A percentile compares a stretch with the other conserved stretches of the same genome.
phyloP scores from a whole-genome alignment of 352 stramenopile genomes.

The Globisporangium takayamanum region DNA sequence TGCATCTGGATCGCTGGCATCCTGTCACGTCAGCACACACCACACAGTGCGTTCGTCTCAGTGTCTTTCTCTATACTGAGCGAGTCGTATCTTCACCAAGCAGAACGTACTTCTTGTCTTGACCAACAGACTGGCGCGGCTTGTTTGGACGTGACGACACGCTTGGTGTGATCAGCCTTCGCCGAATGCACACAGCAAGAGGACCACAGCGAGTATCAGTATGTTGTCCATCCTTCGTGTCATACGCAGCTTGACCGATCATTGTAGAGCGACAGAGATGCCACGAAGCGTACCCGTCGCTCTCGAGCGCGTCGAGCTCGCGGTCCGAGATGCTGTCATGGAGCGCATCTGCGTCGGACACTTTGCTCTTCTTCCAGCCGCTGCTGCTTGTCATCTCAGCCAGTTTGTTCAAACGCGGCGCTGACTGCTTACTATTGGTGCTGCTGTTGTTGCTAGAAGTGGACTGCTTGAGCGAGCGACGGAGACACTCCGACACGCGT shows the following conservation, averaged over 20 bases:
- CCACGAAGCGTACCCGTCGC: slow-evolving; percentile 3
- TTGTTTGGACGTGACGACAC: slow-evolving; percentile 7
- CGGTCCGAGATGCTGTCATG: slow-evolving; percentile 7
- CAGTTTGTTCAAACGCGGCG: slow-evolving; percentile 2
- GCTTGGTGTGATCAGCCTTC: slow-evolving; percentile 9
- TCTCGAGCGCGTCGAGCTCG: slow-evolving; percentile 15
- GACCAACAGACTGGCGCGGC: slow-evolving; percentile 8
- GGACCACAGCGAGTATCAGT: not conserved
- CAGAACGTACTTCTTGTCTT: slow-evolving; percentile 29
- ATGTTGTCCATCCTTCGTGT: not conserved
- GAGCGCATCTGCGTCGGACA: slow-evolving; percentile 6
- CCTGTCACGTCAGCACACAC: slow-evolving; percentile 11
- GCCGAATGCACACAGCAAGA: not conserved
- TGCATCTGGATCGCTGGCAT: slow-evolving; percentile 68
- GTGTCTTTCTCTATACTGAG: not conserved
- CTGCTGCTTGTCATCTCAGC: slow-evolving; percentile 1
- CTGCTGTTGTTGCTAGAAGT: not conserved
- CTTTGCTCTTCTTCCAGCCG: slow-evolving; percentile 14
- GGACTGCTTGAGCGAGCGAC: slow-evolving; percentile 11
- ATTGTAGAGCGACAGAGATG: too few species aligned
- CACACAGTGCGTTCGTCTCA: not conserved
- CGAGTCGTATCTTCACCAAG: not conserved
- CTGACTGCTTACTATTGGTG: not conserved
- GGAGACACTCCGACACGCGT: slow-evolving; percentile 7
- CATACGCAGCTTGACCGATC: too few species aligned